Base-by-base conservation (phyloP, 2,329 filamentous ascomycete species). In the Dactylonectria macrodidyma region DNA sequence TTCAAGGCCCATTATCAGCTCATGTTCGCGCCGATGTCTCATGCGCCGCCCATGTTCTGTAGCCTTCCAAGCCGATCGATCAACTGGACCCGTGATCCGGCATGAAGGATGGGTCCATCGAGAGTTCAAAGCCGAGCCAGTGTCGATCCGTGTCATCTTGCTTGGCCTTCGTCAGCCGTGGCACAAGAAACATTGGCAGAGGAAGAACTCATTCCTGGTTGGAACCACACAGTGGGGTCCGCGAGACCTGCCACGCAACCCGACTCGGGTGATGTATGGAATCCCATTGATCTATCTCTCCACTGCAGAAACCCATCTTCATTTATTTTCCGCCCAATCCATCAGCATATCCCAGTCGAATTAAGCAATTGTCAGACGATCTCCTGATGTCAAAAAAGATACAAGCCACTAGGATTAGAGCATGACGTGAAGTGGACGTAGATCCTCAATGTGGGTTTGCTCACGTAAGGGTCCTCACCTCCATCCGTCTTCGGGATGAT, bases 1-100 rank as follows among this genome's bases (percentile, higher is more conserved):
- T 33, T 44, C 44, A 44, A 38, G 38, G 26, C 26, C 52, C 51
- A 56, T 50, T 22, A 24, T 38, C 34, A 48, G 24, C 33, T 57
- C 56, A 36, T 44, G 14, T 34, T 38, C 12, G n/a, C 50, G 26
- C 50, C 38, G 38, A 11, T 11, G 50, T 16, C 22, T 16, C 24
- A 52, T 8, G 22, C 14, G 14, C 14, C 12, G 10, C 30, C 19
- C n/a, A 26, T 22, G n/a, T 34, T 34, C 9, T 19, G 16, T 14
- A 16, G 30, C 30, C 50, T 34, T 33, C 30, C 50, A 41, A 41
- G 38, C 10, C 38, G 38, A 41, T 41, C 38, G 16, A 16, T 41
- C 26, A 30, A 30, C 19, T 41, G 38, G 11, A 16, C 38, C 16
- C 16, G 38, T 41, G 38, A 41, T 41, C 38, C 38, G 14, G 38